Conservation (phyloP, 108 stramenopile genomes). For the Aureococcus anophagefferens region DNA sequence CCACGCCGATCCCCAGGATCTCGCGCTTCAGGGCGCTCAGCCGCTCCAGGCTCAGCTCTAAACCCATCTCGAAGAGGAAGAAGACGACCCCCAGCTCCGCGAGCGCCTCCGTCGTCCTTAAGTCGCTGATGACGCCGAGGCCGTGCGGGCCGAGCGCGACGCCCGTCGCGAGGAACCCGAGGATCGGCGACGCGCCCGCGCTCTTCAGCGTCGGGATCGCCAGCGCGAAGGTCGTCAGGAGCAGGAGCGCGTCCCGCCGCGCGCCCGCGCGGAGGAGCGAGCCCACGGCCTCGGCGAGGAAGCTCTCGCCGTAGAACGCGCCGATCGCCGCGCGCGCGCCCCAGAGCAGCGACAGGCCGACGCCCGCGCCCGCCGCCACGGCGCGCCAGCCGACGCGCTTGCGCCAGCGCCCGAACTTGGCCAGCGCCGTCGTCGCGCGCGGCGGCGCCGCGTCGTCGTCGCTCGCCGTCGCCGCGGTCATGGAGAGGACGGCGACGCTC, state of each 20-base stretch:
- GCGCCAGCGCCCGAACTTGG: too few relatives aligned
- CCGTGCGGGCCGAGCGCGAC: constrained; percentile 83
- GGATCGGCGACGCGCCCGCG: constrained; percentile 72
- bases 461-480: too few relatives aligned
- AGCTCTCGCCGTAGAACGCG: too few relatives aligned
- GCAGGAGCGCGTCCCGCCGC: constrained; percentile 71
- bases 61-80: constrained; percentile 95
- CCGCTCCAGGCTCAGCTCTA: constrained; percentile 76
- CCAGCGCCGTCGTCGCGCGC: too few relatives aligned
- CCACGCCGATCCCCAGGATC: constrained; percentile 81
- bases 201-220: constrained; percentile 78
- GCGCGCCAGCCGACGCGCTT: too few relatives aligned
- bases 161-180: constrained; percentile 80
- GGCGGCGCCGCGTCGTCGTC: too few relatives aligned
- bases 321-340: too few relatives aligned
- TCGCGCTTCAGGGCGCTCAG: constrained; percentile 71
- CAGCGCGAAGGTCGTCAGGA: constrained; percentile 71
- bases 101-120: constrained; percentile 65
- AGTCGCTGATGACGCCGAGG: constrained; percentile 61
- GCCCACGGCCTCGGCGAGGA: too few relatives aligned
- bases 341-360: too few relatives aligned
- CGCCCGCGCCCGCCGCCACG: too few relatives aligned
- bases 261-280: constrained; percentile 40
- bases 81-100: constrained; percentile 91
- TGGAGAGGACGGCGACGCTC: too few relatives aligned